Percentiles rank a stretch among this genome's conserved stretches.
phyloP scores from a whole-genome alignment of 2,329 filamentous ascomycete genomes.

The Xylaria sp. region DNA sequence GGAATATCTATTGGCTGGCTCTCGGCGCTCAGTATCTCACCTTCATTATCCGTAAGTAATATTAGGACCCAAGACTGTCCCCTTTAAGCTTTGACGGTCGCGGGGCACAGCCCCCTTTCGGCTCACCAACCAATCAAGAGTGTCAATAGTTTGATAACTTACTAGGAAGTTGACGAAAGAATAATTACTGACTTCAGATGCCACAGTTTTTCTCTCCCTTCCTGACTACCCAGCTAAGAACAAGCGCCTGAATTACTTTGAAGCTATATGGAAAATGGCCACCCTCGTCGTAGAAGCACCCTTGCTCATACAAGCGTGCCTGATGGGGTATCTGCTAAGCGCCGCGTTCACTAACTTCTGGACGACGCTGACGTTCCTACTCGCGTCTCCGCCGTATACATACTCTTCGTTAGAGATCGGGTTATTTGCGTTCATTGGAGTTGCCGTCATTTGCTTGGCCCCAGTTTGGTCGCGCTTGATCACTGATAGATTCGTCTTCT shows the following conservation, averaged over 20 bases:
- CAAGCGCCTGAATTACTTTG: constrained; percentile 67
- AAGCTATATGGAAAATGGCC: constrained; percentile 69
- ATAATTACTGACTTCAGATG: not conserved
- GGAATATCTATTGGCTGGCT: constrained; percentile 75
- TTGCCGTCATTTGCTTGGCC: constrained; percentile 73
- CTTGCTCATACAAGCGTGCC: constrained; percentile 70
- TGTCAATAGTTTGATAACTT: not conserved
- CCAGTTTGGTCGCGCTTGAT: constrained; percentile 77
- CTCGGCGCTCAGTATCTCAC: constrained; percentile 73
- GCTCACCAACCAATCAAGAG: not conserved
- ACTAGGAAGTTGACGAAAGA: not conserved
- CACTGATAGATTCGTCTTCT: constrained; percentile 76
- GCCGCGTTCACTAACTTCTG: constrained; percentile 73
- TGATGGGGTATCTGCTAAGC: constrained; percentile 52
- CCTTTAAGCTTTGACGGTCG: not conserved
- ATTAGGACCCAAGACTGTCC: not conserved
- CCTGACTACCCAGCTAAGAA: constrained; percentile 77
- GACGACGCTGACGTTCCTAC: constrained; percentile 83
- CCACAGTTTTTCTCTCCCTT: constrained; percentile 70
- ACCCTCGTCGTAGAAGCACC: constrained; percentile 68
- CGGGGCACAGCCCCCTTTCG: not conserved
- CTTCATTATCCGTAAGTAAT: constrained; percentile 57
- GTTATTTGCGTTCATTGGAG: constrained; percentile 81
- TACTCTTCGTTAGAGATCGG: constrained; percentile 77
- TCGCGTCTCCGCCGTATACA: constrained; percentile 75